Evolutionary conservation across 371 early-diverging fungal genomes (phyloP).

Genomic region (Sporodiniella umbellata): DNA sequence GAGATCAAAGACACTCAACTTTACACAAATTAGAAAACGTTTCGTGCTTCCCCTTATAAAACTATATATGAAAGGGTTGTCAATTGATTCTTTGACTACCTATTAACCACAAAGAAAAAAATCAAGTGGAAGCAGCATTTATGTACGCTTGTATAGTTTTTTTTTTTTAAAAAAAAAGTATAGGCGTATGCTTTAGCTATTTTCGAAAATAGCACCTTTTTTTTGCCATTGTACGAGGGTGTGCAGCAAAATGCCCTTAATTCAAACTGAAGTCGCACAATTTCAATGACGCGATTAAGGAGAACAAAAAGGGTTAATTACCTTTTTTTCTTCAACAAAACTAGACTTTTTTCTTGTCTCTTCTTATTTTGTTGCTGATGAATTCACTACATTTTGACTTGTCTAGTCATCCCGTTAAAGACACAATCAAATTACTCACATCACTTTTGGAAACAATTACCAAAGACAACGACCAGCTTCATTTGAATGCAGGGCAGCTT

Average conservation of each 20-base stretch:
- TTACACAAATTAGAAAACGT: too few species aligned
- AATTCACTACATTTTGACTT: constrained; percentile 14
- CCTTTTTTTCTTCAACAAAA: not conserved
- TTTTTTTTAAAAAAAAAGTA: too few species aligned
- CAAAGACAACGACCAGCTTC: constrained; percentile 19
- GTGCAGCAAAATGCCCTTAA: not conserved
- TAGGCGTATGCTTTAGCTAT: too few species aligned
- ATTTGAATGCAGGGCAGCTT: constrained; percentile 2
- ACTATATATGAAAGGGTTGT: too few species aligned
- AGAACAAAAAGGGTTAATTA: not conserved
- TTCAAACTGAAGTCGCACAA: not conserved
- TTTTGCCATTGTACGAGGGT: too few species aligned
- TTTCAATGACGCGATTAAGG: not conserved
- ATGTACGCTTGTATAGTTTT: too few species aligned
- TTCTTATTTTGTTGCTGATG: not conserved
- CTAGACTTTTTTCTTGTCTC: not conserved
- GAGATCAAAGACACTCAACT: too few species aligned
- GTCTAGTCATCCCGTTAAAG: constrained; percentile 25
- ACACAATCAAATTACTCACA: constrained; percentile 34
- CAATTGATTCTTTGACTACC: too few species aligned
- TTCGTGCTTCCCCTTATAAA: too few species aligned
- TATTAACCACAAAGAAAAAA: too few species aligned
- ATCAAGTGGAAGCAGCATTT: too few species aligned
- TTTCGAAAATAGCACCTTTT: too few species aligned
- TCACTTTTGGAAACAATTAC: constrained; percentile 29